Evolutionary conservation across 495 filamentous ascomycete species (phyloP).

Genomic region (Xylaria intraflava): DNA sequence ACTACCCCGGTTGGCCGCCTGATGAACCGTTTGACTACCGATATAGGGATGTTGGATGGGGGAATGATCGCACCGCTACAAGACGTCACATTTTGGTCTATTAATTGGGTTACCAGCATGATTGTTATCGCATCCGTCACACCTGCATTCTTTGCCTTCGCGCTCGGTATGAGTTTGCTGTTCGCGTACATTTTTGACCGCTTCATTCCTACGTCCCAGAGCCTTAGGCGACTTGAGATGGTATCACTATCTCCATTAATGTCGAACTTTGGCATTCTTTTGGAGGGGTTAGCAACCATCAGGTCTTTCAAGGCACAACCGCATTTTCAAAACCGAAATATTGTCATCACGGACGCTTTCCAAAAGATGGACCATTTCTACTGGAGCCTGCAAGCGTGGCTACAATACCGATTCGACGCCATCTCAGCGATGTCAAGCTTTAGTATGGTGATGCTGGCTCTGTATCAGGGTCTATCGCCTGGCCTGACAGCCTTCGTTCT

Average conservation of each 20-base stretch:
- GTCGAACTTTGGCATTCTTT: conserved; percentile 75
- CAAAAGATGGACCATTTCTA: conserved; percentile 93
- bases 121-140: conserved; percentile 69
- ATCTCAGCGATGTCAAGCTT: conserved; percentile 67
- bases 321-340: conserved; percentile 68
- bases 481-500: conserved; percentile 74
- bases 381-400: conserved; percentile 78
- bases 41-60: conserved; percentile 78
- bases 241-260: conserved; percentile 75
- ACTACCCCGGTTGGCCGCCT: conserved; percentile 74
- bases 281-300: conserved; percentile 75
- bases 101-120: conserved; percentile 65
- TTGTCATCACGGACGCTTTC: conserved; percentile 70
- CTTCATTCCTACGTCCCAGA: conserved; percentile 78
- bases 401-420: conserved; percentile 68
- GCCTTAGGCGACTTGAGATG: conserved; percentile 73
- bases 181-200: conserved; percentile 64
- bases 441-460: conserved; percentile 58
- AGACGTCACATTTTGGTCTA: conserved; percentile 53
- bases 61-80: conserved; percentile 66
- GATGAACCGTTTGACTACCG: conserved; percentile 81
- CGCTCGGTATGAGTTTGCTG: conserved; percentile 50
- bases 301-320: conserved; percentile 65
- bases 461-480: conserved; percentile 61
- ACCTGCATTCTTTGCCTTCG: conserved; percentile 65